Percentiles rank a stretch among this genome's conserved stretches.
Conservation (phyloP, 2,329 filamentous ascomycete species). For the Macrophomina phaseolina region DNA sequence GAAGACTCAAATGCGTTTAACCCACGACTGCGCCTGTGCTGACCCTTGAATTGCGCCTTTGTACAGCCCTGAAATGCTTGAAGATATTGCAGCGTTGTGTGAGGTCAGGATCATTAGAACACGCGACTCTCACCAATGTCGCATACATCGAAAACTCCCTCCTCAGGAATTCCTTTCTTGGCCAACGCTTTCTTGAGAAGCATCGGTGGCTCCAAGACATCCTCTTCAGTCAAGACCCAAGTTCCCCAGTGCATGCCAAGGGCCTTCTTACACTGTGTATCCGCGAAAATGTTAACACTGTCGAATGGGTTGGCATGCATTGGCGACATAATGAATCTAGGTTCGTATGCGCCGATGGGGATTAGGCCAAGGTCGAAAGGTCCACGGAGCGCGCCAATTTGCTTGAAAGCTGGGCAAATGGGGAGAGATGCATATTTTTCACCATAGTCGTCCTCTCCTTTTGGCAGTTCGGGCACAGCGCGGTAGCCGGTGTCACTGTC, state of each 20-base stretch:
- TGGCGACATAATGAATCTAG: conserved; percentile 73
- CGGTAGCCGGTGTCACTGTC: conserved; percentile 89
- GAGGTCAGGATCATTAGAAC: conserved; percentile 51
- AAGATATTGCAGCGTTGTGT: background rate
- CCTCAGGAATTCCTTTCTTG: conserved; percentile 69
- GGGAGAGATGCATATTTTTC: conserved; percentile 68
- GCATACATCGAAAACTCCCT: conserved; percentile 79
- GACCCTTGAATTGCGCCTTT: background rate
- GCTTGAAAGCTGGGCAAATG: conserved; percentile 79
- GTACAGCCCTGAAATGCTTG: background rate
- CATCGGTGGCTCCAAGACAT: conserved; percentile 80
- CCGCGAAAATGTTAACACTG: conserved; percentile 84
- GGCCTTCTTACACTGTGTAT: conserved; percentile 77
- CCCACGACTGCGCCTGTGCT: background rate
- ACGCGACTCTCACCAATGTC: conserved; percentile 83
- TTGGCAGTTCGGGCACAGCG: conserved; percentile 69
- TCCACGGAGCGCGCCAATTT: conserved; percentile 80
- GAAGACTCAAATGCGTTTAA: background rate
- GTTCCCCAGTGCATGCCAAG: conserved; percentile 91
- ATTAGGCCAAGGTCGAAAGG: conserved; percentile 92
- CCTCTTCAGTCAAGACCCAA: conserved; percentile 85
- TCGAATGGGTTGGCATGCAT: conserved; percentile 90
- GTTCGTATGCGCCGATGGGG: conserved; percentile 88
- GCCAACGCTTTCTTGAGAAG: conserved; percentile 74
- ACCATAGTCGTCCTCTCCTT: conserved; percentile 72